Evolutionary conservation across 768 basidiomycete genomes (phyloP).

Genomic region (Candolleomyces efflorescens): DNA sequence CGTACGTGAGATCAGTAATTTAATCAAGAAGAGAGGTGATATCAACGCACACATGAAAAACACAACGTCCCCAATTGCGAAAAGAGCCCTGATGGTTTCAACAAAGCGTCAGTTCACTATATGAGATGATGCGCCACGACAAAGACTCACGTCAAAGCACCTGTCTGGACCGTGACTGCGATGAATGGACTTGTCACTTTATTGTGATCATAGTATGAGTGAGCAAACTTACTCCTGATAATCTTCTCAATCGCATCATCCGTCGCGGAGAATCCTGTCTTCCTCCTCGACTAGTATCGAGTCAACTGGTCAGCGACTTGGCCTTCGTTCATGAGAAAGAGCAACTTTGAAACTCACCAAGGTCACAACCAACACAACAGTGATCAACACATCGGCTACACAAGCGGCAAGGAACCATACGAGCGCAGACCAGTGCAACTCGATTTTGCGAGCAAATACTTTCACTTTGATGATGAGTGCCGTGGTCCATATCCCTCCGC

Average conservation of each 20-base stretch:
- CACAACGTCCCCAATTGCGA: slow-evolving; percentile 24
- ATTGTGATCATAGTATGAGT: neutral
- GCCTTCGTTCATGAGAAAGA: neutral
- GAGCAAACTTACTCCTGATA: slow-evolving; percentile 14
- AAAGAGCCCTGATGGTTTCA: slow-evolving; percentile 13
- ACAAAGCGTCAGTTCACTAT: neutral
- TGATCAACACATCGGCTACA: slow-evolving; percentile 37
- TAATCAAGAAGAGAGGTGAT: too few species aligned
- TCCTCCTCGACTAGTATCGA: slow-evolving; percentile 24
- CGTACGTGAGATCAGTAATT: too few species aligned
- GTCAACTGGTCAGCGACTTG: neutral
- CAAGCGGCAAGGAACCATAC: slow-evolving; percentile 40
- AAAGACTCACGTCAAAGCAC: slow-evolving; percentile 32
- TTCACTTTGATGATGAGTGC: slow-evolving; percentile 28
- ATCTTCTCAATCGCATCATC: slow-evolving; percentile 36
- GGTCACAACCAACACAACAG: slow-evolving; percentile 29
- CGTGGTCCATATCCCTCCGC: slow-evolving; percentile 37
- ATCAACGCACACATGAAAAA: slow-evolving; percentile 15
- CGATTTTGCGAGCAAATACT: slow-evolving; percentile 33
- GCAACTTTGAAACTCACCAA: slow-evolving; percentile 22
- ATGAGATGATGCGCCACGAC: neutral
- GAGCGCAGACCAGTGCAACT: slow-evolving; percentile 37
- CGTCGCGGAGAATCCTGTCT: slow-evolving; percentile 36
- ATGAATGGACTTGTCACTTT: neutral
- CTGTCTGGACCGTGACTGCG: slow-evolving; percentile 39